Evolutionary conservation across 2,329 filamentous ascomycete genomes (phyloP).

Genomic region (Blastomyces gilchristii): DNA sequence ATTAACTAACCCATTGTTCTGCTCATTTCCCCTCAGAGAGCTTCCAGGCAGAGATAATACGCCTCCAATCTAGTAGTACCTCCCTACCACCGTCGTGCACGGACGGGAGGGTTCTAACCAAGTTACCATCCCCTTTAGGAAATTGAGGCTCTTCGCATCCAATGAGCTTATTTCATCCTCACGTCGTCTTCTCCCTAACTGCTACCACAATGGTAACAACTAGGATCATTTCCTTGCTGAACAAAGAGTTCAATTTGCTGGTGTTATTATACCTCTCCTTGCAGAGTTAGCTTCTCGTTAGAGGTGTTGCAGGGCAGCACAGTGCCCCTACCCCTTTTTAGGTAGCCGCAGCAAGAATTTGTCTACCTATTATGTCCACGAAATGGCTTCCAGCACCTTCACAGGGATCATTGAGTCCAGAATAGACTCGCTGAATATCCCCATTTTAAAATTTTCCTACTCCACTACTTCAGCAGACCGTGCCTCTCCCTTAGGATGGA

Average conservation of each 20-base stretch:
- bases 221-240: background rate
- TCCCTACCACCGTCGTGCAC: too few species aligned
- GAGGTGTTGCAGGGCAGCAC: background rate
- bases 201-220: background rate
- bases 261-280: background rate
- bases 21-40: background rate
- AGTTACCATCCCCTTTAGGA: background rate
- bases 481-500: constrained; percentile 35
- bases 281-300: background rate
- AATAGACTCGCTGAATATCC: constrained; percentile 9
- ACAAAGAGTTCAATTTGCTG: background rate
- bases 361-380: background rate
- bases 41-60: background rate
- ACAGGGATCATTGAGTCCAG: constrained; percentile 1
- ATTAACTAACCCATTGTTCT: background rate
- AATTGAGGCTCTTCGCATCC: constrained; percentile 5
- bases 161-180: constrained; percentile 7
- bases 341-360: background rate
- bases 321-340: background rate
- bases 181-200: background rate
- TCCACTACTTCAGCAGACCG: constrained; percentile 30
- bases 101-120: too few species aligned
- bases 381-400: constrained; percentile 5
- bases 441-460: constrained; percentile 37
- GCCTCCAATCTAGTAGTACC: background rate